These are phyloP conservation scores for Hydnum rufescens DNA, from an alignment of 768 basidiomycete genomes.

Conservation along the genomic window DNA sequence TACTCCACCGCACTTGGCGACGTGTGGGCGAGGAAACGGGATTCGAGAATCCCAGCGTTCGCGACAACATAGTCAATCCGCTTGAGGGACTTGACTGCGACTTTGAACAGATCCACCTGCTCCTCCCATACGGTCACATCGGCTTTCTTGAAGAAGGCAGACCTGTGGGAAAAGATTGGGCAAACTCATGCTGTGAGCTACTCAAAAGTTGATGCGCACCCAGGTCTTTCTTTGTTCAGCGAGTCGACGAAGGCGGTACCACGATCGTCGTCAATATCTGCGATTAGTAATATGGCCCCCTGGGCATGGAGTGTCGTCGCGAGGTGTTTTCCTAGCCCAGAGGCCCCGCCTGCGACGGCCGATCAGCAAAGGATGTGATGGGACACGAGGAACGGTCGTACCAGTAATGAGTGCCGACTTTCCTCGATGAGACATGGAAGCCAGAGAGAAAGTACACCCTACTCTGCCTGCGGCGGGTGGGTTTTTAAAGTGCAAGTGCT, in stretches of 20 bases:
- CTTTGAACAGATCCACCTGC: slow-evolving; percentile 31
- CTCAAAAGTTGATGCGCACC: background rate
- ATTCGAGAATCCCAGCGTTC: background rate
- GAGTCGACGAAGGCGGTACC: background rate
- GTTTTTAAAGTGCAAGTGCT: too few species aligned
- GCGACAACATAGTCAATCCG: slow-evolving; percentile 1
- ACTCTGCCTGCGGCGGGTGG: too few species aligned
- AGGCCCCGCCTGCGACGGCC: background rate
- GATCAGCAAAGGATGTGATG: background rate
- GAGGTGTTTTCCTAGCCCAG: background rate
- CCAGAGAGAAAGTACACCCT: too few species aligned
- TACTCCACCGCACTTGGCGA: background rate
- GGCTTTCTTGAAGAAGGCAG: slow-evolving; percentile 25
- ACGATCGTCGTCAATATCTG: background rate
- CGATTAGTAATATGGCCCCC: background rate
- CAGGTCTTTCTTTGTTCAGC: background rate
- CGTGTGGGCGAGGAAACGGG: background rate
- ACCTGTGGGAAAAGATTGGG: background rate
- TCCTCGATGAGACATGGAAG: background rate
- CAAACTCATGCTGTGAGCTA: background rate
- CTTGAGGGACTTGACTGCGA: slow-evolving; percentile 20
- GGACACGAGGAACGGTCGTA: background rate
- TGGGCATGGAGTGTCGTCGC: background rate
- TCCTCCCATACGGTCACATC: slow-evolving; percentile 37
- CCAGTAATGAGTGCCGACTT: background rate